Percentiles rank a stretch among this genome's conserved stretches.
These are phyloP conservation scores for Aspergillus pseudotamarii DNA, from an alignment of 2,329 filamentous ascomycete genomes.

Conservation along the genomic window DNA sequence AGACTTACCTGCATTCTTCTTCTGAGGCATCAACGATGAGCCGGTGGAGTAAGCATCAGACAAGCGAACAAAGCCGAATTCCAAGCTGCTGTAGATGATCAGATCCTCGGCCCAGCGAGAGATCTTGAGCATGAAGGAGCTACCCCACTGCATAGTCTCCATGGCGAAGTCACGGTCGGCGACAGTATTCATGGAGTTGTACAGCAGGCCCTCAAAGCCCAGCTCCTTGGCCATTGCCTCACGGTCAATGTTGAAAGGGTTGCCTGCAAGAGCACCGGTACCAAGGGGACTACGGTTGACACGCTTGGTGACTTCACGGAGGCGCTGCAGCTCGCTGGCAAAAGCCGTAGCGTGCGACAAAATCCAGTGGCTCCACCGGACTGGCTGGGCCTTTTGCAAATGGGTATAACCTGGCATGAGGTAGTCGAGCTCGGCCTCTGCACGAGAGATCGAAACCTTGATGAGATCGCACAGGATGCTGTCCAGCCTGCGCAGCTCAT, in stretches of 20 bases:
- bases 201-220: constrained; percentile 73
- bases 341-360: constrained; percentile 75
- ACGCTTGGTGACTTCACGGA: constrained; percentile 71
- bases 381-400: constrained; percentile 78
- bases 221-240: constrained; percentile 77
- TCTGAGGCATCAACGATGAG: constrained; percentile 77
- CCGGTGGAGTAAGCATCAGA: constrained; percentile 81
- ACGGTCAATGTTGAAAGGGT: constrained; percentile 81
- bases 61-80: constrained; percentile 75
- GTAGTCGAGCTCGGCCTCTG: constrained; percentile 73
- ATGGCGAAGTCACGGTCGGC: constrained; percentile 80
- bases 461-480: constrained; percentile 69
- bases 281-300: constrained; percentile 74
- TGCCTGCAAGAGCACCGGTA: constrained; percentile 77
- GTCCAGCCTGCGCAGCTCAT: constrained; percentile 72
- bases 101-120: constrained; percentile 82
- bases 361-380: constrained; percentile 82
- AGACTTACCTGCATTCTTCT: constrained; percentile 65
- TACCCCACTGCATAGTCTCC: constrained; percentile 79
- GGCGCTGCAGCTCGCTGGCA: constrained; percentile 71
- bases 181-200: constrained; percentile 77
- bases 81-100: constrained; percentile 76
- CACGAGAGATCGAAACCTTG: constrained; percentile 67
- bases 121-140: constrained; percentile 77
- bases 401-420: constrained; percentile 91